A percentile compares a stretch with the other conserved stretches of the same genome.
phyloP scores from a whole-genome alignment of 75 land plant genomes.

The Pinus tabuliformis region DNA sequence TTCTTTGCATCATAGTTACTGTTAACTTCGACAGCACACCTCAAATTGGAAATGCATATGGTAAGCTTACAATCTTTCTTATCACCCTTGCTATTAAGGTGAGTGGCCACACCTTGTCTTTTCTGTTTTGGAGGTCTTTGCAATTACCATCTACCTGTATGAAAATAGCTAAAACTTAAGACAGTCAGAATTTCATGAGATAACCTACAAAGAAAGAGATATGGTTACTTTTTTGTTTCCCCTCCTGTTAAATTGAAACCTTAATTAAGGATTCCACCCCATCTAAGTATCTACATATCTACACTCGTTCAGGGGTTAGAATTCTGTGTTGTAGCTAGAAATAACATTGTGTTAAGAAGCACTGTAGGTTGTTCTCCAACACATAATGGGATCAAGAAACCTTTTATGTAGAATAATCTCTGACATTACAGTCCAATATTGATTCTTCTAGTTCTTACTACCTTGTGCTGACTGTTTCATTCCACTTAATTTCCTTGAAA shows the following conservation, averaged over 20 bases:
- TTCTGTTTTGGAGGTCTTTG: neutral
- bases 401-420: too few species aligned
- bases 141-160: neutral
- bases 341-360: too few species aligned
- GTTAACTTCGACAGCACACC: slow-evolving; percentile 66
- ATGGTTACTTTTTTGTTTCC: neutral
- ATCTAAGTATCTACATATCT: too few species aligned
- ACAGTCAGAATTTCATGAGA: neutral
- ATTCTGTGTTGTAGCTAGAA: neutral
- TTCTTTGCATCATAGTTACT: slow-evolving; percentile 70
- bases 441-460: too few species aligned
- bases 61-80: slow-evolving; percentile 15
- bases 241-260: neutral
- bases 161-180: neutral
- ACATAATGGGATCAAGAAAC: too few species aligned
- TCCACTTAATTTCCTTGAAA: too few species aligned
- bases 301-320: too few species aligned
- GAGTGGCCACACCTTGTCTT: neutral
- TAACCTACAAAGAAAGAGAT: neutral
- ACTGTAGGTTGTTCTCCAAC: too few species aligned
- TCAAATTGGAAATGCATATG: slow-evolving; percentile 87
- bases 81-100: neutral
- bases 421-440: too few species aligned
- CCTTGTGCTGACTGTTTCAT: too few species aligned
- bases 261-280: too few species aligned